These are phyloP conservation scores for Podospora sp. DNA, from an alignment of 495 filamentous ascomycete species.

Conservation along the genomic window DNA sequence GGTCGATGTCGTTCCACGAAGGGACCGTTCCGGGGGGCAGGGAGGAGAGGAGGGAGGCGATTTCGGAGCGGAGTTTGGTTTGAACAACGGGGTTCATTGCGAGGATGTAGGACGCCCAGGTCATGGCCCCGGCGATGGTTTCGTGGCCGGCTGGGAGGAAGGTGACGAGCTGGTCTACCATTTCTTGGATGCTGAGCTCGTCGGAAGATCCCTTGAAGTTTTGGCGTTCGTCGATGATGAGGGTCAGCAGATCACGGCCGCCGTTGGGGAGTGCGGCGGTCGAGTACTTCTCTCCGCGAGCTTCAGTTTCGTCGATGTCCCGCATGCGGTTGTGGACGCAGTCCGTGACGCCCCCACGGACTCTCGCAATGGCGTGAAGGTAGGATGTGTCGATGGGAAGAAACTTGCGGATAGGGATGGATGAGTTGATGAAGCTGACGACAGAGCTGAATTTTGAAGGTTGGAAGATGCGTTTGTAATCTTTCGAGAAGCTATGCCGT, in stretches of 20 bases:
- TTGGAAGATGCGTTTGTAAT: constrained; percentile 29
- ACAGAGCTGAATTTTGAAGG: constrained; percentile 35
- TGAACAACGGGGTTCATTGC: constrained; percentile 29
- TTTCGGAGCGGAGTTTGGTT: constrained; percentile 28
- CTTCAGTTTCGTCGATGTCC: constrained; percentile 27
- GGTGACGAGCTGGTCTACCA: constrained; percentile 30
- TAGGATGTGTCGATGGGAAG: constrained; percentile 29
- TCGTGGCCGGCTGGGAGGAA: constrained; percentile 36
- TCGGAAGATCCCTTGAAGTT: constrained; percentile 33
- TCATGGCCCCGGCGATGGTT: constrained; percentile 30
- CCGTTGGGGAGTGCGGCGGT: not conserved
- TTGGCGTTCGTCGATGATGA: constrained; percentile 31
- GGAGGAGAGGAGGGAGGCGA: constrained; percentile 14
- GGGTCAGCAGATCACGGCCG: constrained; percentile 31
- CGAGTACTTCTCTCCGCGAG: constrained; percentile 9
- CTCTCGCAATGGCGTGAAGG: constrained; percentile 21
- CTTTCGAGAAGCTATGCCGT: constrained; percentile 20
- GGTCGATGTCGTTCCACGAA: constrained; percentile 27
- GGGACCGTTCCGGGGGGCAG: constrained; percentile 6
- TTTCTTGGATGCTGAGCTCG: constrained; percentile 24
- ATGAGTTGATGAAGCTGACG: constrained; percentile 31
- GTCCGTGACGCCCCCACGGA: constrained; percentile 20
- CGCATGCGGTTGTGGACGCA: constrained; percentile 24
- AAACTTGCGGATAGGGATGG: constrained; percentile 29
- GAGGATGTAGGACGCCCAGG: constrained; percentile 31